Conservation (phyloP, 192 early-diverging fungal genomes). For the Lunasporangiospora selenospora region DNA sequence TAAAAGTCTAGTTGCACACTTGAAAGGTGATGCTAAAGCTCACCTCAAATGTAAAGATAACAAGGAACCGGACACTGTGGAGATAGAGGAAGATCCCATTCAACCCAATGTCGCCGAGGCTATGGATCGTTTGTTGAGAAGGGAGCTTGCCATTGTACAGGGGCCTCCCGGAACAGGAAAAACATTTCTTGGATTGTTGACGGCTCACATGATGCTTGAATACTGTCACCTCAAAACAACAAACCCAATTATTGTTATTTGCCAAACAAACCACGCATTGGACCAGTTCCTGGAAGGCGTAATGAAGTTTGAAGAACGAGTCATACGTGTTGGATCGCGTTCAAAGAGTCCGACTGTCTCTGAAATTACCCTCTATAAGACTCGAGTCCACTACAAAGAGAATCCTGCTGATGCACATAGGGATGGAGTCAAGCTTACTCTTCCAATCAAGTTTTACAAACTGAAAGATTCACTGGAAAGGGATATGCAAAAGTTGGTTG, state of each 20-base stretch:
- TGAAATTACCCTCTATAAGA: conserved; percentile 45
- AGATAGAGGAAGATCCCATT: background rate
- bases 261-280: conserved; percentile 65
- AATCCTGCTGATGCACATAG: conserved; percentile 12
- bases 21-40: conserved; percentile 7
- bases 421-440: background rate
- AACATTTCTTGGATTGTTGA: conserved; percentile 59
- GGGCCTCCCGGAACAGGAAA: conserved; percentile 70
- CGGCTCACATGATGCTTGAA: conserved; percentile 52
- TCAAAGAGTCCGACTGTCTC: conserved; percentile 51
- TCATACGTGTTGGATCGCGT: conserved; percentile 60
- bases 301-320: conserved; percentile 45
- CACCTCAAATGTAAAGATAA: background rate
- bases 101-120: conserved; percentile 54
- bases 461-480: conserved; percentile 36
- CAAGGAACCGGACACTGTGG: background rate
- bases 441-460: conserved; percentile 22
- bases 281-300: conserved; percentile 55
- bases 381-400: conserved; percentile 28
- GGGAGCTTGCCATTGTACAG: conserved; percentile 56
- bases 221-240: conserved; percentile 20
- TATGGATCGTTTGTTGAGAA: conserved; percentile 51
- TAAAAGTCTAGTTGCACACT: conserved; percentile 8
- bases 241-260: conserved; percentile 58
- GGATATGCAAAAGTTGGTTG: conserved; percentile 33